phyloP scores from a whole-genome alignment of 1,284 basidiomycete species.

The Tilletia indica region DNA sequence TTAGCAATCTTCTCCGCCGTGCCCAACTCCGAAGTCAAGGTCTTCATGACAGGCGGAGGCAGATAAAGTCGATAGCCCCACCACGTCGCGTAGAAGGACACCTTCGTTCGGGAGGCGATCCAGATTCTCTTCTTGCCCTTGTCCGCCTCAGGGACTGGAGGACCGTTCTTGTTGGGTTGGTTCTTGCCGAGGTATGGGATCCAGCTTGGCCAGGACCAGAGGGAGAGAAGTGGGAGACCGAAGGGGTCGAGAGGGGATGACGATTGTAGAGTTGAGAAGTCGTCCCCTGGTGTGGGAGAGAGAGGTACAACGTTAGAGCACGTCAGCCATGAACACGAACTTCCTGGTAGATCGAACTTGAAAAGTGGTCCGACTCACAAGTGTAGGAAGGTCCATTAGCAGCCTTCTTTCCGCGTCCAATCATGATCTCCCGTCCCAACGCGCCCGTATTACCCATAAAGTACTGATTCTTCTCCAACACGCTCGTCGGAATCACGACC shows the following conservation, averaged over 20 bases:
- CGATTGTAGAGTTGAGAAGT: slow-evolving; percentile 15
- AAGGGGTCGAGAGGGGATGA: slow-evolving; percentile 23
- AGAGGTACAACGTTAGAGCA: background rate
- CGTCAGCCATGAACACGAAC: background rate
- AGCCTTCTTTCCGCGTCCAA: slow-evolving; percentile 21
- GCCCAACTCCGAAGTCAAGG: slow-evolving; percentile 37
- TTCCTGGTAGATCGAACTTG: too few relatives aligned
- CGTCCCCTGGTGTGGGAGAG: background rate
- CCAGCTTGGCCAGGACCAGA: slow-evolving; percentile 45
- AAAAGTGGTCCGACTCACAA: slow-evolving; percentile 22
- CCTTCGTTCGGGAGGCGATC: slow-evolving; percentile 37
- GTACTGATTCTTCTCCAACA: slow-evolving; percentile 37
- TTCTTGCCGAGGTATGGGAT: slow-evolving; percentile 35
- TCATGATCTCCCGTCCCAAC: slow-evolving; percentile 28
- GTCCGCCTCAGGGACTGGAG: slow-evolving; percentile 20
- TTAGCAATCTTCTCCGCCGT: slow-evolving; percentile 45
- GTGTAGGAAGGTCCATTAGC: slow-evolving; percentile 36
- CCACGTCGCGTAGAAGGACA: slow-evolving; percentile 42
- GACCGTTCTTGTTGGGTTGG: slow-evolving; percentile 19
- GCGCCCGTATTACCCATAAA: slow-evolving; percentile 37
- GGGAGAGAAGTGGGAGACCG: background rate
- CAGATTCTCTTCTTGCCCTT: slow-evolving; percentile 42
- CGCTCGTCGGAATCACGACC: slow-evolving; percentile 38
- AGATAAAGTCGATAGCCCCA: slow-evolving; percentile 48
- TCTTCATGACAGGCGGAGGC: slow-evolving; percentile 37